A percentile compares a stretch with the other conserved stretches of the same genome.
These are phyloP conservation scores for Pythium brachiatum DNA, from an alignment of 352 stramenopile species.

Conservation along the genomic window DNA sequence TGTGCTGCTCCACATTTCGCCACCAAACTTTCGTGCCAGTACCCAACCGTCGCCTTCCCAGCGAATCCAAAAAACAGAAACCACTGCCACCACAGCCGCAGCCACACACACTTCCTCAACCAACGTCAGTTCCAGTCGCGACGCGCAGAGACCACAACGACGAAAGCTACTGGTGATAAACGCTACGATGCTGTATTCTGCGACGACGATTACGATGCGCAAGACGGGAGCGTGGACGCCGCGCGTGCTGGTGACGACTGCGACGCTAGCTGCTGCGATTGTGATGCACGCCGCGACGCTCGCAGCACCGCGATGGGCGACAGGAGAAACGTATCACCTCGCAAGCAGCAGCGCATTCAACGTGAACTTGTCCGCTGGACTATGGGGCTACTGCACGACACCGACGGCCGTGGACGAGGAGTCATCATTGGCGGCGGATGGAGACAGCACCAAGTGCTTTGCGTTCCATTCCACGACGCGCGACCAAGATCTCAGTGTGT, in stretches of 20 bases:
- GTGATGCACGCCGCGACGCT: conserved; percentile 11
- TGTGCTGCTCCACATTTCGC: too few relatives aligned
- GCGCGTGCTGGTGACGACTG: conserved; percentile 4
- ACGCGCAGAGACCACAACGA: too few relatives aligned
- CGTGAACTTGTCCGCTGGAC: conserved; percentile 19
- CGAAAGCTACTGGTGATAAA: too few relatives aligned
- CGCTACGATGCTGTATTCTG: too few relatives aligned
- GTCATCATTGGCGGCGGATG: background rate
- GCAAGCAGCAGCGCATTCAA: conserved; percentile 25
- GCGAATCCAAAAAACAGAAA: too few relatives aligned
- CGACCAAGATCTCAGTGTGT: conserved; percentile 21
- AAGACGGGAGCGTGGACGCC: conserved; percentile 14
- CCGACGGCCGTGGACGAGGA: conserved; percentile 10
- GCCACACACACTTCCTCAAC: too few relatives aligned
- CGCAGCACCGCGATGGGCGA: conserved; percentile 16
- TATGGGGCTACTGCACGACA: conserved; percentile 28
- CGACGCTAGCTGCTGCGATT: conserved; percentile 5
- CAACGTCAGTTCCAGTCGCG: too few relatives aligned
- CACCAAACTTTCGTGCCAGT: too few relatives aligned
- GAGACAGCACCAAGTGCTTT: conserved; percentile 11
- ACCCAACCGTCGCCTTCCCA: too few relatives aligned
- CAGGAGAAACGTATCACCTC: conserved; percentile 22
- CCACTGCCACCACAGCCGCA: too few relatives aligned
- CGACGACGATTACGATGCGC: background rate
- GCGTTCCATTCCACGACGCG: conserved; percentile 20